phyloP scores from a whole-genome alignment of 2,329 filamentous ascomycete genomes.

The Aspergillus arachidicola region DNA sequence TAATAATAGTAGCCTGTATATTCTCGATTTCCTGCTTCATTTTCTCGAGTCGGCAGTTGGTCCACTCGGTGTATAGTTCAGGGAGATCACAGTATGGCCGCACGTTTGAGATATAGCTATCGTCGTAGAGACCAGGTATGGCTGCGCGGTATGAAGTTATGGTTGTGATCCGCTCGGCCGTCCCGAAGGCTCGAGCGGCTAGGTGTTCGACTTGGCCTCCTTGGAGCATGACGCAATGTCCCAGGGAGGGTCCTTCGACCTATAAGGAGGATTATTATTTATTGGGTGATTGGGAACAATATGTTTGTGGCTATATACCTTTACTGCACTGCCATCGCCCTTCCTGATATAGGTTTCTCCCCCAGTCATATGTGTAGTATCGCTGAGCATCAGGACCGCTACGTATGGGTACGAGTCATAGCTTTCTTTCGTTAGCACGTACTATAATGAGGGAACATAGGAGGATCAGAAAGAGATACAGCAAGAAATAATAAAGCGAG shows the following conservation, averaged over 20 bases:
- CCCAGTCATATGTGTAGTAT: constrained; percentile 30
- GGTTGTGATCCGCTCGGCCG: constrained; percentile 28
- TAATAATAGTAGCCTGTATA: background rate
- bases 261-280: background rate
- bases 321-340: constrained; percentile 22
- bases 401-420: constrained; percentile 29
- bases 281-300: background rate
- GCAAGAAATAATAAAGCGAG: too few species aligned
- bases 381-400: constrained; percentile 35
- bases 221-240: constrained; percentile 31
- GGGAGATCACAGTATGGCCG: constrained; percentile 22
- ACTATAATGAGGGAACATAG: background rate
- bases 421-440: constrained; percentile 12
- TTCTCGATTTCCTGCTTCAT: background rate
- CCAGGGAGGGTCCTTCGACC: constrained; percentile 14
- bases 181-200: constrained; percentile 27
- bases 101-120: constrained; percentile 26
- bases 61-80: constrained; percentile 26
- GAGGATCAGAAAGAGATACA: background rate
- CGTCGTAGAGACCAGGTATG: constrained; percentile 21
- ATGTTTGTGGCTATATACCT: constrained; percentile 4
- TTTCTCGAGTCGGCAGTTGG: constrained; percentile 17
- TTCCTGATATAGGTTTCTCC: constrained; percentile 32
- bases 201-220: constrained; percentile 31
- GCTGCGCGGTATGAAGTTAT: constrained; percentile 31